Evolutionary conservation across 148 eudicot genomes (phyloP), one percentile per base, ranked within the genome.

Genomic region (Salicornia ramosissima): DNA sequence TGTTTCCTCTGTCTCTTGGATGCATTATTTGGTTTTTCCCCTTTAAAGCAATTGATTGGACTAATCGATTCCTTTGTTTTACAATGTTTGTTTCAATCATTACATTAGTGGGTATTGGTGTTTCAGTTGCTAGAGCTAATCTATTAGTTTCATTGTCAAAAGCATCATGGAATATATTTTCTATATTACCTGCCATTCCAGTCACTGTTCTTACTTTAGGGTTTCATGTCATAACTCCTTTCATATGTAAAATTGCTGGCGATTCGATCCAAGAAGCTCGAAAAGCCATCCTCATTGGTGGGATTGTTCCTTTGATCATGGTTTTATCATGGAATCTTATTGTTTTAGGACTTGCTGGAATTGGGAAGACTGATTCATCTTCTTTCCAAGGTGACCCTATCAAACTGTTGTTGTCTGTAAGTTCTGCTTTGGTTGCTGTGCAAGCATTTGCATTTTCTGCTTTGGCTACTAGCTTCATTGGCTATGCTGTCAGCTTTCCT

Each of bases 141-240:
- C 29, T 82, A 26, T 51, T 81, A 39, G 64, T 65, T 60, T 88
- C 83, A 67, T 75, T 80, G 56, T 59, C 74, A 22, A 80, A 78
- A 67, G 78, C 84, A 36, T 79, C 86, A 31, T 88, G 93, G 93
- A 57, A 58, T 28, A 62, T 88, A 36, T 79, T 81, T 1, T 75
- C 84, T 11, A 58, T 88, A 50, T 74, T 88, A 58, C 90, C 90
- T 81, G 86, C 88, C 18, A 78, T 88, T 73, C 90, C 93, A 47
- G 86, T 88, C 24, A 77, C 86, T 60, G 90, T 86, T 14, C 86
- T 88, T 50, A 86, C 90, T 12, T 72, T 88, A 75, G 90, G 93
- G 21, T 88, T 88, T 78, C 93, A 88, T 80, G 90, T 86, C 6
- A 81, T 88, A 72, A 88, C 93, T 33, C 90, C 93, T 42, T 88